A percentile compares a stretch with the other conserved stretches of the same genome.
phyloP scores from a whole-genome alignment of 1,284 basidiomycete genomes.

The Retiboletus fuscus region DNA sequence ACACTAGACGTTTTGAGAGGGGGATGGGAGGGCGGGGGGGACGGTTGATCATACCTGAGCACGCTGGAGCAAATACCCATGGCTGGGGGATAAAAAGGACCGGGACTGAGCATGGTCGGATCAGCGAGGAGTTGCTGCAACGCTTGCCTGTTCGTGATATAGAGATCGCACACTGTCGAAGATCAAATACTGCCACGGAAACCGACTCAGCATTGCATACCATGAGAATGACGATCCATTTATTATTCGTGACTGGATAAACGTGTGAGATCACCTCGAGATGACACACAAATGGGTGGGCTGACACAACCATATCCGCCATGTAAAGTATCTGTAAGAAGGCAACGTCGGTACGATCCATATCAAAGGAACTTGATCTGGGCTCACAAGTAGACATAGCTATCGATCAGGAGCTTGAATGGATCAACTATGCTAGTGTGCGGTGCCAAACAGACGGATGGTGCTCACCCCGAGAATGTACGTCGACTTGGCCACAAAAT shows the following conservation, averaged over 20 bases:
- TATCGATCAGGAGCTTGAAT: constrained; percentile 43
- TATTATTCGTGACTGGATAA: constrained; percentile 36
- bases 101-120: too few species aligned
- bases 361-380: not conserved
- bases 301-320: constrained; percentile 49
- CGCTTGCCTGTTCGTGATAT: constrained; percentile 41
- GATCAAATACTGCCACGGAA: constrained; percentile 5
- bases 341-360: not conserved
- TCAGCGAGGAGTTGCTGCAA: not conserved
- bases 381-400: constrained; percentile 47
- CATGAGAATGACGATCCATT: constrained; percentile 42
- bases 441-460: not conserved
- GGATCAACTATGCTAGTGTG: constrained; percentile 22
- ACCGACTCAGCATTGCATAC: constrained; percentile 15
- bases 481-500: constrained; percentile 29
- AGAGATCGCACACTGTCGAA: constrained; percentile 34
- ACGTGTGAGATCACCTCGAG: not conserved
- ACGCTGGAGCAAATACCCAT: constrained; percentile 35
- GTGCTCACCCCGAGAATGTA: constrained; percentile 42
- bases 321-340: constrained; percentile 44
- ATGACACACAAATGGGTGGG: not conserved
- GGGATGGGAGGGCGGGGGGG: not conserved
- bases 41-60: constrained; percentile 34
- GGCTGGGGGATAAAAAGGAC: constrained; percentile 19
- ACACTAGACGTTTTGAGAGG: constrained; percentile 18